phyloP scores from a whole-genome alignment of 257 asterid species.

The Hygrophila difformis region DNA sequence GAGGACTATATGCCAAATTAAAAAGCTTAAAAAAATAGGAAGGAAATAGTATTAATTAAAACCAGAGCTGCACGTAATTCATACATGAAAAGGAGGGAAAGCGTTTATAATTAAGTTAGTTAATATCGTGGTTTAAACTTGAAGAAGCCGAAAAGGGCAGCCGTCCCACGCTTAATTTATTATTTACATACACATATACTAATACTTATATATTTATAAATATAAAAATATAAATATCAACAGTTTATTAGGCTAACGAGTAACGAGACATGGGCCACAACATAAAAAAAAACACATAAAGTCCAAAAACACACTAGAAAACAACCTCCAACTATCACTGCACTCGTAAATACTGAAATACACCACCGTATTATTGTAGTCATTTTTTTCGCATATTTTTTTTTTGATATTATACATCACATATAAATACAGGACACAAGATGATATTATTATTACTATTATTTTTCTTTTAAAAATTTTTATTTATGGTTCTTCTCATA shows the following conservation, averaged over 20 bases:
- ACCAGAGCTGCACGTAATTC: too few species aligned
- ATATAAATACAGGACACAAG: constrained; percentile 8
- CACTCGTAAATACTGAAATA: constrained; percentile 2
- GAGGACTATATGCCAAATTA: too few species aligned
- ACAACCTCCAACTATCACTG: constrained; percentile 30
- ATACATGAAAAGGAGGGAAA: too few species aligned
- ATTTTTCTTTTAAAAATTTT: background rate
- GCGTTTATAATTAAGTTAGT: background rate
- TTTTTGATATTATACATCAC: background rate
- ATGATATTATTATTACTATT: background rate
- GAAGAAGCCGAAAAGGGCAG: constrained; percentile 2
- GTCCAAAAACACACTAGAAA: constrained; percentile 20
- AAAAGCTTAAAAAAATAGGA: too few species aligned
- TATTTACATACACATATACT: background rate
- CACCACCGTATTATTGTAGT: background rate
- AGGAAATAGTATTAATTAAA: too few species aligned
- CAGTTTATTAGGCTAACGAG: constrained; percentile 10
- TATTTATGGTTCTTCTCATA: background rate
- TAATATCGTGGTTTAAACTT: background rate
- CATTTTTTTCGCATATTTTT: too few species aligned
- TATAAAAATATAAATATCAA: background rate
- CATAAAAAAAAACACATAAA: constrained; percentile 20
- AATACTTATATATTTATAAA: too few species aligned
- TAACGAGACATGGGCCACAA: constrained; percentile 14
- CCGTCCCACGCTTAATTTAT: background rate